A percentile compares a stretch with the other conserved stretches of the same genome.
Conservation (phyloP, 2,329 filamentous ascomycete species). For the Dactylellina cionopaga region DNA sequence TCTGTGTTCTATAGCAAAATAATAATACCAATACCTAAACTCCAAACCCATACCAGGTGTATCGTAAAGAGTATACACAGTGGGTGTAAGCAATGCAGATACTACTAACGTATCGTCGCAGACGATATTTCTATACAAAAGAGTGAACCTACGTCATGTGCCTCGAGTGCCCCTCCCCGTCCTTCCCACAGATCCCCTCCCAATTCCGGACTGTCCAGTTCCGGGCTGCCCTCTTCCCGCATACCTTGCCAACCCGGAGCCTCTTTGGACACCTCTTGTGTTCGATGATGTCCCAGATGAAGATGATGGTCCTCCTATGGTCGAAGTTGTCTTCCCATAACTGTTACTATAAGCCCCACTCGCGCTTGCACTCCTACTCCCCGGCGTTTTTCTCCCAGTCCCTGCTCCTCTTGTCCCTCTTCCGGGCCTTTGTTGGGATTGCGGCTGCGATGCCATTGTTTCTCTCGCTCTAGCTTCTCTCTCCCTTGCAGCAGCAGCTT, state of each 20-base stretch:
- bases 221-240: slow-evolving; percentile 51
- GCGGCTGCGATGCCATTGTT: slow-evolving; percentile 60
- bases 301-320: slow-evolving; percentile 2
- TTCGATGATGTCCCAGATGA: slow-evolving; percentile 16
- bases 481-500: slow-evolving; percentile 74
- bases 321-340: slow-evolving; percentile 13
- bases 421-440: slow-evolving; percentile 57
- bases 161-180: slow-evolving; percentile 24
- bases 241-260: slow-evolving; percentile 46
- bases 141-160: neutral
- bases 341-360: slow-evolving; percentile 36
- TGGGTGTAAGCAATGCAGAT: neutral
- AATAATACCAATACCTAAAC: slow-evolving; percentile 27
- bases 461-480: slow-evolving; percentile 60
- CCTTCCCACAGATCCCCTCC: slow-evolving; percentile 61
- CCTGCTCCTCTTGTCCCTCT: slow-evolving; percentile 16
- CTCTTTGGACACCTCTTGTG: slow-evolving; percentile 34
- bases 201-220: slow-evolving; percentile 23
- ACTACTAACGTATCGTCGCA: neutral
- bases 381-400: slow-evolving; percentile 49
- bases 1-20: slow-evolving; percentile 5
- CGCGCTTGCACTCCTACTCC: slow-evolving; percentile 20
- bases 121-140: slow-evolving; percentile 19
- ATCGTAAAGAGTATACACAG: neutral
- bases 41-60: slow-evolving; percentile 27